Conservation (phyloP, 306 rosid species). For the Pyrus pyrifolia region DNA sequence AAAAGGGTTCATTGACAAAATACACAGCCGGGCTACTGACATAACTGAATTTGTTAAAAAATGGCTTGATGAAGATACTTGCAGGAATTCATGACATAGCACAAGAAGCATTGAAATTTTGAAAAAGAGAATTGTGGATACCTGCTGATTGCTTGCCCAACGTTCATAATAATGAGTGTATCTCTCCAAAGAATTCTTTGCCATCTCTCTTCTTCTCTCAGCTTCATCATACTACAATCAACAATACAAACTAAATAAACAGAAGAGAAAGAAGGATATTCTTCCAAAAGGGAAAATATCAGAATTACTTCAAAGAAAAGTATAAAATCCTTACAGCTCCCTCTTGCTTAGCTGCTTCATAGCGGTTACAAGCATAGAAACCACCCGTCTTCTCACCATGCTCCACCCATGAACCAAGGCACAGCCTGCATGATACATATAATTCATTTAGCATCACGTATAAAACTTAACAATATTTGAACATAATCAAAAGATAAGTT, state of each 20-base stretch:
- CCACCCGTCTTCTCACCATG: conserved; percentile 95
- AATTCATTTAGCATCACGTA: background rate
- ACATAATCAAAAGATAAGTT: background rate
- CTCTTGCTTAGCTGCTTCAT: conserved; percentile 82
- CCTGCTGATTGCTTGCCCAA: conserved; percentile 93
- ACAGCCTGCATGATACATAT: conserved; percentile 45
- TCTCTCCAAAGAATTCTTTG: conserved; percentile 83
- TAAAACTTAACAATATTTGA: background rate
- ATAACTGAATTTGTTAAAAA: background rate
- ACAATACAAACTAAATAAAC: background rate
- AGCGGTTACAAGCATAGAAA: conserved; percentile 90
- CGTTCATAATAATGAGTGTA: conserved; percentile 96
- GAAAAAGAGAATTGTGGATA: conserved; percentile 20
- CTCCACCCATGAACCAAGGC: conserved; percentile 90
- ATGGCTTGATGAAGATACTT: background rate
- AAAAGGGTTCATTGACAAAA: background rate
- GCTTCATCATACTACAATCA: conserved; percentile 41
- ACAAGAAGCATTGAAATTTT: background rate
- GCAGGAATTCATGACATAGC: background rate
- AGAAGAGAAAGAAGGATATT: background rate
- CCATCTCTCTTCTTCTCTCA: conserved; percentile 88
- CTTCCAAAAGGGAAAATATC: background rate
- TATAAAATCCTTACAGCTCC: conserved; percentile 40
- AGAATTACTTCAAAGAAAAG: background rate
- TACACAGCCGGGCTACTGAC: background rate